phyloP scores from a whole-genome alignment of 768 basidiomycete species.

The Phallus indusiatus region DNA sequence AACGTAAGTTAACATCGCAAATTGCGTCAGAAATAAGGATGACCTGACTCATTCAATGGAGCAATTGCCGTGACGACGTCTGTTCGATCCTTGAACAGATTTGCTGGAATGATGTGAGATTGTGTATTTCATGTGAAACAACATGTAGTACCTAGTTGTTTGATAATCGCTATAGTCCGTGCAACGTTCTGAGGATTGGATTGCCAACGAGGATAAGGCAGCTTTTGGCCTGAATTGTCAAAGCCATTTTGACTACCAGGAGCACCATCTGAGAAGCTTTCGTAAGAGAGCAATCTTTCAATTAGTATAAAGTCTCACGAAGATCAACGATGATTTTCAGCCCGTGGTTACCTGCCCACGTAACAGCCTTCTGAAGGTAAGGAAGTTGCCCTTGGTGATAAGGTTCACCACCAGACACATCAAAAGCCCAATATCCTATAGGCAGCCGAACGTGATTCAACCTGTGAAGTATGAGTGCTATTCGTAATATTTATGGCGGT shows the following conservation, averaged over 20 bases:
- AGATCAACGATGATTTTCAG: conserved; percentile 80
- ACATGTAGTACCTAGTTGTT: conserved; percentile 19
- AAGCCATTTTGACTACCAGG: conserved; percentile 83
- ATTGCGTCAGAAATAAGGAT: background rate
- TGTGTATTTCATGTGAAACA: background rate
- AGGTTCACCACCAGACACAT: conserved; percentile 68
- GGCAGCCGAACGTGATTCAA: conserved; percentile 78
- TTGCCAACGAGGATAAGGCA: conserved; percentile 61
- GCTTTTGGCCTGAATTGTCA: conserved; percentile 70
- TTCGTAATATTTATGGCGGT: conserved; percentile 11
- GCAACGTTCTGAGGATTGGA: conserved; percentile 52
- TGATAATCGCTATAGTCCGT: conserved; percentile 59
- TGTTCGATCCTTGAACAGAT: conserved; percentile 44
- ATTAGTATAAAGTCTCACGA: conserved; percentile 30
- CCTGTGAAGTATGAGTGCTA: conserved; percentile 27
- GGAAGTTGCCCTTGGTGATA: conserved; percentile 69
- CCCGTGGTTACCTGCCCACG: conserved; percentile 60
- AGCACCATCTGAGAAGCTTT: conserved; percentile 26
- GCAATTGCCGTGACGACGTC: conserved; percentile 59
- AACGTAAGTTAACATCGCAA: background rate
- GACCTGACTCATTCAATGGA: conserved; percentile 62
- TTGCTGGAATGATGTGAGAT: conserved; percentile 22
- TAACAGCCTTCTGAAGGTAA: conserved; percentile 55
- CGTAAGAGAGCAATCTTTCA: background rate
- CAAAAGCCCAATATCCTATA: conserved; percentile 88